Base-by-base conservation (phyloP, 1,284 basidiomycete genomes). In the Hymenochaete sp. region DNA sequence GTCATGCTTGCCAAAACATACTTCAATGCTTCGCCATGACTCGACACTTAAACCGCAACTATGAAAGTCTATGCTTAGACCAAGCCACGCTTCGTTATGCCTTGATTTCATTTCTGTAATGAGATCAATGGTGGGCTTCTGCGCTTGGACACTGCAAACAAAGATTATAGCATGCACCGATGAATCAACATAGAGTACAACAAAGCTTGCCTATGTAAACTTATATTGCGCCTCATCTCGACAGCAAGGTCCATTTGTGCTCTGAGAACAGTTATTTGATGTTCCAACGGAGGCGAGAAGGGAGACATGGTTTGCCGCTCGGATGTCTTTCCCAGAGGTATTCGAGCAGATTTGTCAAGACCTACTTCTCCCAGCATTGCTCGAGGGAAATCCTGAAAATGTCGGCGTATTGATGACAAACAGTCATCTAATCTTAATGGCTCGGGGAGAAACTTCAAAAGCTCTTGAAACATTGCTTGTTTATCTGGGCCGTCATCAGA, bases 301-400 rank as follows among this genome's bases (percentile, higher is more conserved):
- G 75, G 74, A 2, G 84, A 80, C 37, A 87, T 62, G 52, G 67
- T 61, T 22, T 74, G 70, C 2, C 67, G 67, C 40, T 53, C 52
- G 24, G 53, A 48, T 37, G 55, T 35, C 21, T 43, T 69, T 43
- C 77, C 63, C 49, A 72, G 70, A 0, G 86, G 79, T 13, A 92
- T 67, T 26, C 81, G 76, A 52, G 82, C 83, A 7, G 68, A 67
- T 32, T 81, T 76, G 61, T 92, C 88, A 37, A 92, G 61, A 2
- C 88, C 88, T 6, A 92, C 80, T 66, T 92, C 89, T 33, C 88
- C 88, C 3, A 92, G 64, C 74, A 91, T 80, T 14, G 85, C 79
- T 21, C 63, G 58, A 0, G 84, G 78, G 55, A 80, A 78, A 1
- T 59, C 58, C n/a, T 55, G 48, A 9, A 92, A 67, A 56, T 79